Evolutionary conservation across 306 rosid genomes (phyloP), one percentile per base, ranked within the genome.

Genomic region (Glycine soja): DNA sequence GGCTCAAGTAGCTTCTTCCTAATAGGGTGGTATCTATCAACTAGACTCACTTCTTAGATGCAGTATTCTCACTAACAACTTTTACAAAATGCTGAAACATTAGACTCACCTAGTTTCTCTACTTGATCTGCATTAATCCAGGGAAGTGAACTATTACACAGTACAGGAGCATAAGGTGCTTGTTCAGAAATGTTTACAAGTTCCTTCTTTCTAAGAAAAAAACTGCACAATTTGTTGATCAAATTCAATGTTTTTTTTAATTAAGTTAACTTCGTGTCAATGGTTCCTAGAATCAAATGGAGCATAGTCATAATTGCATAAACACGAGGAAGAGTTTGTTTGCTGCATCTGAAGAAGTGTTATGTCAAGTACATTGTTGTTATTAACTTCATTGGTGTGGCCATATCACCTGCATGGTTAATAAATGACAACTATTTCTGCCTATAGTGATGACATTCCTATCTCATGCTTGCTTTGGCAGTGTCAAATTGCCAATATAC

Each of bases 221-320:
- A 9, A n/a, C 12, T 8, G 51, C 12, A 46, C 51, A 8, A 3
- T 36, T 36, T 36, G 40, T 36, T 36, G 3, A 36, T 36, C 40
- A 36, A 36, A 42, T 42, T 42, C 45, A n/a, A n/a, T 42, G 45
- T 48, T 48, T 48, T 48, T 48, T 48, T 10, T 48, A 48, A 48
- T 7, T 24, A 43, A 16, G 16, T 51, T 57, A 16, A 57, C 5
- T 57, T 18, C 10, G 6, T 5, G 10, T n/a, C 2, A 16, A 6
- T 48, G 53, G 62, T 62, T 61, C 84, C 74, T 5, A 13, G 78
- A 72, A 51, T 7, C 48, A 57, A 78, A 54, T 10, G 63, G 30
- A 78, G 32, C 45, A 48, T 62, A n/a, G 14, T 71, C 15, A 24
- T 46, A 14, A 52, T 72, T 34, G 38, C 34, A 16, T 61, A 32